Conservation (phyloP, 768 basidiomycete genomes). For the Russula sp. region DNA sequence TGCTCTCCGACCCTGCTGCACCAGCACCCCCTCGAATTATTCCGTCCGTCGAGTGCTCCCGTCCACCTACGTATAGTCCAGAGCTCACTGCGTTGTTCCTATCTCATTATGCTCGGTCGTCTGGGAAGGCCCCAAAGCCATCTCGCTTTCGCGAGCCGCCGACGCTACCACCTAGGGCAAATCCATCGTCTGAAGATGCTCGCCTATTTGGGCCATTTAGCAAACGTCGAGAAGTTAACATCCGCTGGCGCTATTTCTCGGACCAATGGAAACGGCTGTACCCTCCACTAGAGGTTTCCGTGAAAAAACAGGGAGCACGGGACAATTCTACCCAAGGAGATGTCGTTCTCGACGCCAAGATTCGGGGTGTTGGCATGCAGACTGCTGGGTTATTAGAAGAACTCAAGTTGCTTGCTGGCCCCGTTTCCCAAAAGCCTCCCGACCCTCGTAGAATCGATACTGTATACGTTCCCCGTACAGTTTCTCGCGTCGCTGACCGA, state of each 20-base stretch:
- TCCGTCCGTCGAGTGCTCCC: conserved; percentile 41
- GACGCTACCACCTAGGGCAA: conserved; percentile 47
- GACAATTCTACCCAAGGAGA: conserved; percentile 12
- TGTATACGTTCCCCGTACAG: neutral
- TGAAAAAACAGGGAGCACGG: conserved; percentile 19
- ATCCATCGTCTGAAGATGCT: conserved; percentile 52
- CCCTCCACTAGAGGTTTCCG: conserved; percentile 52
- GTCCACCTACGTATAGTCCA: conserved; percentile 59
- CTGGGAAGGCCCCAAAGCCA: conserved; percentile 36
- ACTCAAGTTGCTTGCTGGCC: conserved; percentile 38
- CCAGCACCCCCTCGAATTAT: conserved; percentile 44
- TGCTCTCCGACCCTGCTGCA: conserved; percentile 41
- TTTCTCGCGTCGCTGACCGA: neutral
- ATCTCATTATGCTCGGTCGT: conserved; percentile 38
- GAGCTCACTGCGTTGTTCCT: conserved; percentile 58
- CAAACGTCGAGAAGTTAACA: conserved; percentile 67
- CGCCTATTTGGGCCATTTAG: conserved; percentile 56
- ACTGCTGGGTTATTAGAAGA: conserved; percentile 38
- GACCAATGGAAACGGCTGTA: conserved; percentile 45
- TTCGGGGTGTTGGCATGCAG: conserved; percentile 38
- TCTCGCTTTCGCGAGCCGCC: conserved; percentile 43
- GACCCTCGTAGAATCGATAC: conserved; percentile 6
- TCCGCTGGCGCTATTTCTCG: conserved; percentile 58
- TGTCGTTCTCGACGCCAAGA: conserved; percentile 23
- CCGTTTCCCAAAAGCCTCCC: conserved; percentile 21